A percentile compares a stretch with the other conserved stretches of the same genome.
These are phyloP conservation scores for Claviceps lovelessii DNA, from an alignment of 2,329 filamentous ascomycete species.

Conservation along the genomic window DNA sequence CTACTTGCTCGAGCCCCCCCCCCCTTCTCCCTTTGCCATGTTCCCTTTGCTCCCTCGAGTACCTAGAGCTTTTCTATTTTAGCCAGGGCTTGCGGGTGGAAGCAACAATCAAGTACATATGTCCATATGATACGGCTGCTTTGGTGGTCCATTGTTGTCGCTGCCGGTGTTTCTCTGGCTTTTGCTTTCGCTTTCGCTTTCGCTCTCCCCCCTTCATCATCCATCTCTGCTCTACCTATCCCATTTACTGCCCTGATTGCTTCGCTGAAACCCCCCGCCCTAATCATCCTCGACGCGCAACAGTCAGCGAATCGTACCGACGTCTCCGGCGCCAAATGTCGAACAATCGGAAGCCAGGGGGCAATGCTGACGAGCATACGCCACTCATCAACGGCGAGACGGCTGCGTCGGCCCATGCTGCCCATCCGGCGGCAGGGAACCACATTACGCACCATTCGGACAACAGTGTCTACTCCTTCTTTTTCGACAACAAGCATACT, in stretches of 20 bases:
- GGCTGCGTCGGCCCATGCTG: constrained; percentile 10
- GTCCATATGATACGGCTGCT: not conserved
- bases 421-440: constrained; percentile 8
- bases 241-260: too few species aligned
- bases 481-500: constrained; percentile 35
- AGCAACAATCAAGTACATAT: not conserved
- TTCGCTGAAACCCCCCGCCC: not conserved
- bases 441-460: constrained; percentile 10
- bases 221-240: not conserved
- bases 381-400: constrained; percentile 28
- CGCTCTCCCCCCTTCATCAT: not conserved
- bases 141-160: not conserved
- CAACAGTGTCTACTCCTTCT: constrained; percentile 23
- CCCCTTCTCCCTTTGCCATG: not conserved
- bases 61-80: not conserved
- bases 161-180: not conserved
- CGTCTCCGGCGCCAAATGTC: constrained; percentile 17
- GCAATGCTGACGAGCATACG: constrained; percentile 23
- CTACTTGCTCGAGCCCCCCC: too few species aligned
- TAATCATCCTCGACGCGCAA: not conserved
- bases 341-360: constrained; percentile 14
- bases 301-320: constrained; percentile 6
- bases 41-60: not conserved
- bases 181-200: not conserved
- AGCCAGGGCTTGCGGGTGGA: not conserved